Evolutionary conservation across 2,329 filamentous ascomycete species (phyloP), one percentile per base, ranked within the genome.

Genomic region (Botrytis cinerea): DNA sequence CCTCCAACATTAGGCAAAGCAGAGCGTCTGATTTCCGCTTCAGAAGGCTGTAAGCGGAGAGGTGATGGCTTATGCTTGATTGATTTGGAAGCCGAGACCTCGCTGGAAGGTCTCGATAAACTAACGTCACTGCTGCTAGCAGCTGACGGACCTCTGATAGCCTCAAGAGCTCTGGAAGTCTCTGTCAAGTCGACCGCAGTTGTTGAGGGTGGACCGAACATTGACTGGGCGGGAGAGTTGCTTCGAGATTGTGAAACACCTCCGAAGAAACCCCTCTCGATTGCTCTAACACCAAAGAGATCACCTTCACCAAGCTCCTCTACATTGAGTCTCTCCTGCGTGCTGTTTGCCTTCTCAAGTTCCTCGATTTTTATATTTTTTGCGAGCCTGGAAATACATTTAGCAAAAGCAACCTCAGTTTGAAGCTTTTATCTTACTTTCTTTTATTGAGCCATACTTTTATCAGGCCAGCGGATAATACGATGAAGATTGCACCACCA

Each of bases 261-360:
- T 12, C 75, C 75, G 38, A 68, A 76, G 45, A 69, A 76, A 10
- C 75, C 75, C 38, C 64, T 59, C 28, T 76, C 73, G 38, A 76
- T 73, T n/a, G 75, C 75, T 73, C 75, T 62, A 35, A 76, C 66
- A 46, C 75, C 75, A 62, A 76, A 76, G 35, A 76, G 73, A 76
- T 76, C 72, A 18, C 68, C 72, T 64, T 71, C 67, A 54, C 66
- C 72, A 22, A 73, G 68, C 14, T 73, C 67, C 38, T 70, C 62
- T 51, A 71, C 18, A 28, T 73, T 71, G 22, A 71, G 60, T 32
- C 45, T 71, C 67, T 73, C 72, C 7, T 63, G 46, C 9, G 60
- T 60, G 32, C 61, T 73, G n/a, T 64, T 70, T 51, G 67, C 67
- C 43, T 43, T 54, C 14, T 71, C 72, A 18, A 48, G 51, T 28